phyloP scores from a whole-genome alignment of 441 rosid species.

The Gossypium lobatum region DNA sequence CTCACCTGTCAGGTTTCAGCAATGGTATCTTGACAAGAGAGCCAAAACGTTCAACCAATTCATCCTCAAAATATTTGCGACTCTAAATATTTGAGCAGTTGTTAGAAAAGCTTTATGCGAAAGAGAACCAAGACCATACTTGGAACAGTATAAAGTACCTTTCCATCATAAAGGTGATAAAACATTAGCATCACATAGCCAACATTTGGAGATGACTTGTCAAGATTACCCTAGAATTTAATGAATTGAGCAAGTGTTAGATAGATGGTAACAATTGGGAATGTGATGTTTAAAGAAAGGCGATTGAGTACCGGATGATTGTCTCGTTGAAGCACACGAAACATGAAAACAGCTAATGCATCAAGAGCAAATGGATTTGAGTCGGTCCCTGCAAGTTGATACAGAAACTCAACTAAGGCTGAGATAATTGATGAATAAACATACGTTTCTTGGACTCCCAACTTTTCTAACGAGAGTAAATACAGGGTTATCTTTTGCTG shows the following conservation, averaged over 20 bases:
- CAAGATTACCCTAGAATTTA: constrained; percentile 78
- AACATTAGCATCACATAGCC: constrained; percentile 96
- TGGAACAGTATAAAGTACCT: constrained; percentile 40
- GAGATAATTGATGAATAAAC: not conserved
- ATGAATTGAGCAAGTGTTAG: constrained; percentile 18
- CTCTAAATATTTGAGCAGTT: constrained; percentile 40
- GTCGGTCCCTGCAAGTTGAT: constrained; percentile 55
- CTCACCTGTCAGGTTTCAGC: constrained; percentile 74
- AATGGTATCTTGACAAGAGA: constrained; percentile 88
- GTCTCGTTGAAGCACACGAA: constrained; percentile 83
- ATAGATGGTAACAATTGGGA: not conserved
- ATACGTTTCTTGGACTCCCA: not conserved
- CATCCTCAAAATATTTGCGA: constrained; percentile 76
- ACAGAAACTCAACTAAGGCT: constrained; percentile 5
- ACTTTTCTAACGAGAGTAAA: not conserved
- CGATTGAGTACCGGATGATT: constrained; percentile 69
- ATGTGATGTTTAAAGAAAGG: constrained; percentile 16
- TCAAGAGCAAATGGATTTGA: constrained; percentile 90
- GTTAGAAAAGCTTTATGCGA: constrained; percentile 2
- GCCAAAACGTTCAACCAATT: constrained; percentile 84
- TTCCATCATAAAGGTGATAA: constrained; percentile 91
- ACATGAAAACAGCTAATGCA: constrained; percentile 82
- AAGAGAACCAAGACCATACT: not conserved
- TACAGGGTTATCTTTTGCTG: not conserved
- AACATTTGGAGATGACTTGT: constrained; percentile 75